phyloP scores from a whole-genome alignment of 352 stramenopile species.

The Poterioochromonas sp. region DNA sequence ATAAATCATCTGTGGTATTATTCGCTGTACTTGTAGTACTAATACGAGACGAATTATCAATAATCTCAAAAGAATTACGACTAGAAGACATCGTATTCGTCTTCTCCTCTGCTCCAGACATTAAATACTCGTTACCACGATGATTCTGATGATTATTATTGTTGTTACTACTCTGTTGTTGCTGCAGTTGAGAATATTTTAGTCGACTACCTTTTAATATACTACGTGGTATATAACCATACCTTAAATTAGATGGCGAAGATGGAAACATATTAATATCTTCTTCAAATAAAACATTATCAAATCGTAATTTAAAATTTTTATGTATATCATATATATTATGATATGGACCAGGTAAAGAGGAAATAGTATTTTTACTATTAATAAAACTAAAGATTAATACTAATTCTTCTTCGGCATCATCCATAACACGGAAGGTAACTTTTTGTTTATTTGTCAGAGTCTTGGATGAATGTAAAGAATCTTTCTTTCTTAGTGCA shows the following conservation, averaged over 20 bases:
- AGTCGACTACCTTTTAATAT: not conserved
- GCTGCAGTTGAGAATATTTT: no score
- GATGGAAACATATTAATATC: slow-evolving; percentile 21
- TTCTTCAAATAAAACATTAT: slow-evolving; percentile 23
- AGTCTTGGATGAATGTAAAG: no score
- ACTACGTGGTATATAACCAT: not conserved
- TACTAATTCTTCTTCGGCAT: slow-evolving; percentile 15
- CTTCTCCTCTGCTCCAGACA: no score
- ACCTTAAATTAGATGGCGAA: not conserved
- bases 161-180: no score
- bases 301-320: slow-evolving; percentile 18
- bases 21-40: no score
- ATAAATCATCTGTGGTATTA: not conserved
- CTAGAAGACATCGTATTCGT: no score
- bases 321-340: slow-evolving; percentile 13
- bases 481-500: slow-evolving; percentile 8
- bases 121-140: no score
- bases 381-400: slow-evolving; percentile 28
- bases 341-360: slow-evolving; percentile 34
- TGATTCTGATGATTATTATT: no score
- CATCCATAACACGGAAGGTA: not conserved
- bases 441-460: not conserved
- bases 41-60: no score
- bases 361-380: slow-evolving; percentile 26
- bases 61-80: no score